These are phyloP conservation scores for Diplosphaera chodatii DNA, from an alignment of 139 green algal genomes.

Conservation along the genomic window DNA sequence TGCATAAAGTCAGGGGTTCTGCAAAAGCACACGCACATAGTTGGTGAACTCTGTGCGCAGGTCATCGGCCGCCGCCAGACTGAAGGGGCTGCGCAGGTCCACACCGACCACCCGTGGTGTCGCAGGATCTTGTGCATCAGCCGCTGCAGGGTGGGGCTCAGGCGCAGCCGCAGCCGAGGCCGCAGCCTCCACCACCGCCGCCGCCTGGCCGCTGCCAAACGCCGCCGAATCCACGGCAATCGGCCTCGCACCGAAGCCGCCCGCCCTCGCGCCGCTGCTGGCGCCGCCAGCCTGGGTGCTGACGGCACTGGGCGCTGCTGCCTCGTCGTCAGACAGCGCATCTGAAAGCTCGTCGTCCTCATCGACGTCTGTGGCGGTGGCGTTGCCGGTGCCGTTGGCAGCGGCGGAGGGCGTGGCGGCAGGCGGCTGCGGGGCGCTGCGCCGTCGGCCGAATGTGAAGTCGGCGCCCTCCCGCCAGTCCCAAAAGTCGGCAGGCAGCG, in stretches of 20 bases:
- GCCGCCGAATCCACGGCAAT: not conserved
- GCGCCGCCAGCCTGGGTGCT: constrained; percentile 12
- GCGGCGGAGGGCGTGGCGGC: not conserved
- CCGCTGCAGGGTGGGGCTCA: too few relatives aligned
- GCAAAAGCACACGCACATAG: constrained; percentile 75
- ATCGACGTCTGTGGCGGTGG: not conserved
- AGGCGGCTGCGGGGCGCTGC: not conserved
- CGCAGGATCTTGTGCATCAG: not conserved
- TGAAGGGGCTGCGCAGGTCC: constrained; percentile 44
- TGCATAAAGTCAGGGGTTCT: too few relatives aligned
- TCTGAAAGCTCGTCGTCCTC: constrained; percentile 25
- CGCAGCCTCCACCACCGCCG: not conserved
- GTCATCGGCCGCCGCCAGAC: constrained; percentile 42
- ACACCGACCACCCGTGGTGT: constrained; percentile 30
- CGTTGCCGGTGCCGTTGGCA: not conserved
- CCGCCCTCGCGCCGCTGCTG: constrained; percentile 1
- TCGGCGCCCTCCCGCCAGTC: constrained; percentile 66
- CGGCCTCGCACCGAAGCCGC: constrained; percentile 4
- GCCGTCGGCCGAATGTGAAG: constrained; percentile 53
- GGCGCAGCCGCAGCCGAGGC: not conserved
- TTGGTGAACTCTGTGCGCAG: constrained; percentile 74
- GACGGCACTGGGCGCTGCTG: too few relatives aligned
- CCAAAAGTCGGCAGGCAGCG: constrained; percentile 61
- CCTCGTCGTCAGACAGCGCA: constrained; percentile 15
- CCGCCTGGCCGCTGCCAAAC: not conserved